These are phyloP conservation scores for Sporothrix sp. DNA, from an alignment of 2,329 filamentous ascomycete species.

Conservation along the genomic window DNA sequence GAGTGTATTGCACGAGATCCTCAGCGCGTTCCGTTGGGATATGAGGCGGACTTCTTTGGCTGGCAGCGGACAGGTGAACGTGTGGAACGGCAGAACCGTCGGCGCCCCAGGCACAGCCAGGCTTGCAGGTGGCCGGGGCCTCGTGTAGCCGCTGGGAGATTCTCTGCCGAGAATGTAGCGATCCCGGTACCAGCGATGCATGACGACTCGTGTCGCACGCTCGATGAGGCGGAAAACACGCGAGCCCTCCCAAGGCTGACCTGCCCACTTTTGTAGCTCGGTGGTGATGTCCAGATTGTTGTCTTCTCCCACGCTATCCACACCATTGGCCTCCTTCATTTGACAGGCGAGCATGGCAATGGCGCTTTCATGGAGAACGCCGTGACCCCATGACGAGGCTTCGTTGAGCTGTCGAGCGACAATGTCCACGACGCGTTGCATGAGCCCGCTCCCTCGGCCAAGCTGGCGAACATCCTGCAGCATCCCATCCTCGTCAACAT, in stretches of 20 bases:
- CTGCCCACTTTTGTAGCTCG: slow-evolving; percentile 52
- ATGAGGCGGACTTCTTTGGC: slow-evolving; percentile 88
- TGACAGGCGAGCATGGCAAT: slow-evolving; percentile 43
- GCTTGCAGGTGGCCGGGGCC: slow-evolving; percentile 62
- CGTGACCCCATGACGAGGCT: slow-evolving; percentile 75
- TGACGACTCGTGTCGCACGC: slow-evolving; percentile 65
- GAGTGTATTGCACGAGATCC: slow-evolving; percentile 85
- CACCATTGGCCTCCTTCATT: slow-evolving; percentile 32
- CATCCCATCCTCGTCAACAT: slow-evolving; percentile 78
- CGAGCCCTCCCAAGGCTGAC: slow-evolving; percentile 78
- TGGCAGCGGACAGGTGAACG: slow-evolving; percentile 88
- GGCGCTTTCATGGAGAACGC: slow-evolving; percentile 49
- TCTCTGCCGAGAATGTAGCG: slow-evolving; percentile 55
- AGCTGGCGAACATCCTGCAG: slow-evolving; percentile 60
- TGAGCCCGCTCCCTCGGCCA: slow-evolving; percentile 63
- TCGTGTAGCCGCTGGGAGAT: slow-evolving; percentile 51
- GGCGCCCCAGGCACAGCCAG: slow-evolving; percentile 78
- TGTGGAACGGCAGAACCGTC: slow-evolving; percentile 93
- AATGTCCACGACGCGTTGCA: slow-evolving; percentile 82
- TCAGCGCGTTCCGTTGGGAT: slow-evolving; percentile 84
- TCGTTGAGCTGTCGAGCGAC: slow-evolving; percentile 81
- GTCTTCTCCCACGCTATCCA: slow-evolving; percentile 8
- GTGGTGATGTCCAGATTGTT: slow-evolving; percentile 27
- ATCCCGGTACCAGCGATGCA: slow-evolving; percentile 83
- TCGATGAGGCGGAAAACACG: slow-evolving; percentile 76